Base-by-base conservation (phyloP, 192 early-diverging fungal species). In the Backusella parvicylindrica region DNA sequence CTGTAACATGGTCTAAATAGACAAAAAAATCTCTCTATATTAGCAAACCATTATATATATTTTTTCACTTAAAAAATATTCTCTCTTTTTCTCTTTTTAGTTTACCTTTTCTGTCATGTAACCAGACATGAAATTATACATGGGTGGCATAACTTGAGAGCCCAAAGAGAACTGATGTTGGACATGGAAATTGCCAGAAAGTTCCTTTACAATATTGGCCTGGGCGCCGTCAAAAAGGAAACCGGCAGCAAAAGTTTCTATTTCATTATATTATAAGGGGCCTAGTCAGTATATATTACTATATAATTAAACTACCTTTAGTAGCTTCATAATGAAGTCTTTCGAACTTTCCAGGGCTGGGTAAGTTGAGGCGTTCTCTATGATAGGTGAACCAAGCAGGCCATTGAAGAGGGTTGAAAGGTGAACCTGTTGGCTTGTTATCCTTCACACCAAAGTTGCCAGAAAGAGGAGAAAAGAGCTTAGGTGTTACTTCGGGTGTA, bases 161-260 rank as follows among this genome's bases (percentile, higher is more conserved):
- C 94, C 98, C 84, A 97, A 92, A 38, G 91, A 86, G 81, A 99
- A 93, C 43, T 91, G 90, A 88, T 99, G 98, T 33, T 93, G 90
- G 47, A 96, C 93, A 75, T 98, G 95, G 86, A 99, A 98, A 87
- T 95, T 95, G 60, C 87, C 93, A 71, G 95, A 95, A 79, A 98
- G 83, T n/a, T 95, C 89, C 77, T 96, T 97, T 30, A 93, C 89
- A 73, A 99, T 87, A 74, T 99, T 96, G 67, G 96, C 94, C 72
- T 95, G 94, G 6, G 92, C 97, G 73, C 98, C 98, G 72, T 99
- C 96, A 79, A 99, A 94, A 75, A 95, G 82, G 82, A 92, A 91
- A 83, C 94, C 91, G 23, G 95, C 92, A 77, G 93, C 85, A 82
- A 97, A 92, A 23, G 92, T 89, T 66, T 83, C 91, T 96, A 77